These are phyloP conservation scores for Linum trigynum DNA, from an alignment of 345 rosid genomes.

Conservation along the genomic window DNA sequence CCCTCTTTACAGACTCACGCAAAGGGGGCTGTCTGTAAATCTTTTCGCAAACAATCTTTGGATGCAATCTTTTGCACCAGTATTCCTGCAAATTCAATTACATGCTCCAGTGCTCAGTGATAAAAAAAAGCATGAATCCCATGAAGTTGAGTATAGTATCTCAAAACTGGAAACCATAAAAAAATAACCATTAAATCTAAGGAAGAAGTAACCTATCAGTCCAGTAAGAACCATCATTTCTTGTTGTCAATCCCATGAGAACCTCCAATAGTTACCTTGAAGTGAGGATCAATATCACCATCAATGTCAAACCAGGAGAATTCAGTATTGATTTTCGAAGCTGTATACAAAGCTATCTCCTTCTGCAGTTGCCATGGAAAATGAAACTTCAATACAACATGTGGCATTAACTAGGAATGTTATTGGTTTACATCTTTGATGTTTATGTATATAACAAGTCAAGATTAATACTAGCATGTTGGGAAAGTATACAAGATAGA, in stretches of 20 bases:
- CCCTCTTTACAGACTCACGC: constrained; percentile 72
- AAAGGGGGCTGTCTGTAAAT: constrained; percentile 88
- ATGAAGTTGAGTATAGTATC: not conserved
- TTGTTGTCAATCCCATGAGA: not conserved
- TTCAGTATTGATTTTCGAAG: constrained; percentile 68
- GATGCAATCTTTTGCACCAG: constrained; percentile 97
- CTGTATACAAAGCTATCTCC: constrained; percentile 90
- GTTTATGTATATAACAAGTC: too few relatives aligned
- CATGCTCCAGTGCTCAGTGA: constrained; percentile 16
- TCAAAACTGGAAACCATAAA: not conserved
- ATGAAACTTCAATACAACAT: not conserved
- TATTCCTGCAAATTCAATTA: too few relatives aligned
- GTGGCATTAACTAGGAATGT: not conserved
- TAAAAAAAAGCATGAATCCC: not conserved
- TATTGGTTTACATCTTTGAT: not conserved
- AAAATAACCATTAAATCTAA: not conserved
- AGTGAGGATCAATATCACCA: constrained; percentile 84
- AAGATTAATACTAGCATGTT: too few relatives aligned
- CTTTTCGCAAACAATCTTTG: constrained; percentile 88
- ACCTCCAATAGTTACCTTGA: constrained; percentile 61
- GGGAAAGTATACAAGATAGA: not conserved
- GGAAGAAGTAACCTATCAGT: too few relatives aligned
- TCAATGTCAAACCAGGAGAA: constrained; percentile 89
- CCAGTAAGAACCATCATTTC: not conserved
- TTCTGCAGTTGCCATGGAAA: constrained; percentile 51